Conservation (phyloP, 2,329 filamentous ascomycete genomes). For the Cladorrhinum sp. region DNA sequence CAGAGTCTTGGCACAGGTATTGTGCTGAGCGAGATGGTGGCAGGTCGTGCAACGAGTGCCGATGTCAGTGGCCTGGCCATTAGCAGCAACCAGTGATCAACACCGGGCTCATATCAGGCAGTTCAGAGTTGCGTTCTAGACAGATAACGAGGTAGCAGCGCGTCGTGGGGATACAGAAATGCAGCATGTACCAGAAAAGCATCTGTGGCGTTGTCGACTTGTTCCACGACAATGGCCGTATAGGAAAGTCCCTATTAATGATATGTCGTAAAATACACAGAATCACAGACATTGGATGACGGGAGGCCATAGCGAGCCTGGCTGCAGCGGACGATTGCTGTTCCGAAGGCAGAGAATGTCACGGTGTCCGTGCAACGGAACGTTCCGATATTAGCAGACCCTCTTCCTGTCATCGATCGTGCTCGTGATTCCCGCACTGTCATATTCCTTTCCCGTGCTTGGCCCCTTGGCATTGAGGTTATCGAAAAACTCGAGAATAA, state of each 20-base stretch:
- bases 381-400: neutral
- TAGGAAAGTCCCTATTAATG: neutral
- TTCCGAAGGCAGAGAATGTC: neutral
- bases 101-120: neutral
- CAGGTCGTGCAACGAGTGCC: constrained; percentile 54
- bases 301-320: neutral
- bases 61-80: constrained; percentile 53
- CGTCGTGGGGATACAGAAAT: neutral
- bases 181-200: neutral
- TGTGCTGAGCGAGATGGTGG: constrained; percentile 68
- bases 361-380: neutral
- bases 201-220: neutral
- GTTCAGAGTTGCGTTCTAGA: neutral
- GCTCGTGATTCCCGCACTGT: too few relatives aligned
- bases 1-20: constrained; percentile 65
- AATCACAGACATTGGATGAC: neutral
- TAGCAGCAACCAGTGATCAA: neutral
- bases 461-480: neutral
- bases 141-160: neutral
- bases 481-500: neutral
- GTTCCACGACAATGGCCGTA: neutral
- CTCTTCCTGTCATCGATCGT: neutral
- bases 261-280: neutral
- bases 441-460: neutral
- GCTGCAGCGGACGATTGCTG: neutral